These are phyloP conservation scores for Aspergillus coremiiformis DNA, from an alignment of 495 filamentous ascomycete species.

Conservation along the genomic window DNA sequence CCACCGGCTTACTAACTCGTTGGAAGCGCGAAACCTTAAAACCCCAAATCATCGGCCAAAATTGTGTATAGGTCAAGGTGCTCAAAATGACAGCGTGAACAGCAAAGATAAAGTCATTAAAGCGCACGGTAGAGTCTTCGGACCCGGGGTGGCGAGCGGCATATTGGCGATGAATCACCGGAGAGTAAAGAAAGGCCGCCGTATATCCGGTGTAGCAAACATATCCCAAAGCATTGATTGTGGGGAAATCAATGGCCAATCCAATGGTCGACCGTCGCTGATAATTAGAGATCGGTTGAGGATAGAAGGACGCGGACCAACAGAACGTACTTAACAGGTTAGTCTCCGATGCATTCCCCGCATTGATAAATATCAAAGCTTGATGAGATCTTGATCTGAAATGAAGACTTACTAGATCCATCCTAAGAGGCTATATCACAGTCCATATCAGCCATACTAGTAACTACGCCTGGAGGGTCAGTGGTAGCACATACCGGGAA, in stretches of 20 bases:
- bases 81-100: conserved; percentile 67
- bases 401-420: conserved; percentile 37
- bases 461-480: no score
- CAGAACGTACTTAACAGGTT: conserved; percentile 44
- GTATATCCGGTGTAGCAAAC: conserved; percentile 70
- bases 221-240: conserved; percentile 79
- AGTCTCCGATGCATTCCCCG: neutral
- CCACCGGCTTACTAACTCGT: conserved; percentile 55
- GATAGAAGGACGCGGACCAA: conserved; percentile 90
- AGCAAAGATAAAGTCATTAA: conserved; percentile 87
- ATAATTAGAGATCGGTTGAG: conserved; percentile 74
- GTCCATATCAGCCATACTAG: conserved; percentile 4
- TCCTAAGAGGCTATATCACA: conserved; percentile 28
- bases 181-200: conserved; percentile 64
- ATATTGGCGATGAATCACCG: conserved; percentile 72
- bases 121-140: conserved; percentile 71
- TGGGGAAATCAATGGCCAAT: conserved; percentile 77
- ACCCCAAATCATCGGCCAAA: conserved; percentile 64
- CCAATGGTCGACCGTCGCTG: conserved; percentile 68
- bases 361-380: neutral
- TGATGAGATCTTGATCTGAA: neutral
- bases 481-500: conserved; percentile 36
- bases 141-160: conserved; percentile 66
- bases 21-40: conserved; percentile 52
- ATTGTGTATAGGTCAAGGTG: conserved; percentile 62